Conservation (phyloP, 2,329 filamentous ascomycete genomes). For the Zopfia rhizophila region DNA sequence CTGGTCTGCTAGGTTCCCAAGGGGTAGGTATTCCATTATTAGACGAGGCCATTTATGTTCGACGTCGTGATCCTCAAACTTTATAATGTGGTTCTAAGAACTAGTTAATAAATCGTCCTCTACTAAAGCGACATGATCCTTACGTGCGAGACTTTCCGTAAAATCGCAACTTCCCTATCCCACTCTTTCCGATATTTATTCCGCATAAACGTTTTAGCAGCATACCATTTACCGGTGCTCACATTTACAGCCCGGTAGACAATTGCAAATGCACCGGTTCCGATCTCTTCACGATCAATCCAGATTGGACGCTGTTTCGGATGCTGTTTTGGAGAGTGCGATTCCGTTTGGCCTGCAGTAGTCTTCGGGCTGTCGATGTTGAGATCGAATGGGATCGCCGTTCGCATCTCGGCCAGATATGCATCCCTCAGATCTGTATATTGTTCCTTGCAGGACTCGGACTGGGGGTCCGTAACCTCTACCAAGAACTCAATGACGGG, state of each 20-base stretch:
- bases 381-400: slow-evolving; percentile 7
- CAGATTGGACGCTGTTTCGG: slow-evolving; percentile 9
- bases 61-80: slow-evolving; percentile 1
- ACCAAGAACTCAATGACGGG: slow-evolving; percentile 8
- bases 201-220: slow-evolving; percentile 3
- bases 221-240: slow-evolving; percentile 4
- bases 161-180: slow-evolving; percentile 10
- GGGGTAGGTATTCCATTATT: slow-evolving; percentile 9
- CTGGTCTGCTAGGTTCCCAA: slow-evolving; percentile 2
- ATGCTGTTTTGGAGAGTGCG: slow-evolving; percentile 9
- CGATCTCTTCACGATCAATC: slow-evolving; percentile 10
- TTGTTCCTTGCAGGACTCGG: slow-evolving; percentile 4
- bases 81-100: slow-evolving; percentile 3
- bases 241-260: slow-evolving; percentile 9
- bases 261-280: slow-evolving; percentile 1
- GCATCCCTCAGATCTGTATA: slow-evolving; percentile 4
- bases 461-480: slow-evolving; percentile 6
- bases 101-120: slow-evolving; percentile 2
- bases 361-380: slow-evolving; percentile 1
- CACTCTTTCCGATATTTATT: not conserved
- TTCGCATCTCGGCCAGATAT: slow-evolving; percentile 9
- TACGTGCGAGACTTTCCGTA: slow-evolving; percentile 4
- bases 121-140: slow-evolving; percentile 9
- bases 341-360: slow-evolving; percentile 10
- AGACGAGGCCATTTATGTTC: slow-evolving; percentile 5